Conservation (phyloP, 345 rosid genomes). For the Reutealis trisperma region DNA sequence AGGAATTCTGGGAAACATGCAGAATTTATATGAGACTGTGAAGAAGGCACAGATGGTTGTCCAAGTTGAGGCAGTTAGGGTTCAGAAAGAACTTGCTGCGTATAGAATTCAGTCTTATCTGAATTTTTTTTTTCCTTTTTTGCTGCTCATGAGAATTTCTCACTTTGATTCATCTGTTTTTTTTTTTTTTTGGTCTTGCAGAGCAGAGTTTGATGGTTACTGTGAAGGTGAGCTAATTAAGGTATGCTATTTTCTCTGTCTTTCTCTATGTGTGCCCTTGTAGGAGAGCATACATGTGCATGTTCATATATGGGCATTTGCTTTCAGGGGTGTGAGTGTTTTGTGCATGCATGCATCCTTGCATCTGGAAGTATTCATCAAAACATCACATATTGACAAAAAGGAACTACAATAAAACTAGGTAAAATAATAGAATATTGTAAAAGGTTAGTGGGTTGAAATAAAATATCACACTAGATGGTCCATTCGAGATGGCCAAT, state of each 20-base stretch:
- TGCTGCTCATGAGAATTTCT: slow-evolving; percentile 22
- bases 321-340: not conserved
- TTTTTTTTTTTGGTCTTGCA: slow-evolving; percentile 38
- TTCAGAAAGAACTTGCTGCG: slow-evolving; percentile 90
- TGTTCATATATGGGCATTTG: not conserved
- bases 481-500: too few species aligned
- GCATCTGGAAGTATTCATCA: not conserved
- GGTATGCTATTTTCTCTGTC: slow-evolving; percentile 40
- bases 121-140: not conserved
- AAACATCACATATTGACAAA: too few species aligned
- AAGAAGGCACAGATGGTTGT: slow-evolving; percentile 99
- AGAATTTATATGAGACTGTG: slow-evolving; percentile 83
- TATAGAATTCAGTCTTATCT: slow-evolving; percentile 35
- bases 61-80: slow-evolving; percentile 91
- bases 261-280: not conserved
- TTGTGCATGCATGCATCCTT: not conserved
- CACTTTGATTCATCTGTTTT: slow-evolving; percentile 6
- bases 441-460: too few species aligned
- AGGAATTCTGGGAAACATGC: slow-evolving; percentile 91
- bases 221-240: slow-evolving; percentile 94
- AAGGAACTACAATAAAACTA: too few species aligned
- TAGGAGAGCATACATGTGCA: not conserved
- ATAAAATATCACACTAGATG: too few species aligned
- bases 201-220: slow-evolving; percentile 95
- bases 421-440: too few species aligned